Evolutionary conservation across 495 filamentous ascomycete genomes (phyloP), one percentile per base, ranked within the genome.

Genomic region (Lasiosphaeria ovina): DNA sequence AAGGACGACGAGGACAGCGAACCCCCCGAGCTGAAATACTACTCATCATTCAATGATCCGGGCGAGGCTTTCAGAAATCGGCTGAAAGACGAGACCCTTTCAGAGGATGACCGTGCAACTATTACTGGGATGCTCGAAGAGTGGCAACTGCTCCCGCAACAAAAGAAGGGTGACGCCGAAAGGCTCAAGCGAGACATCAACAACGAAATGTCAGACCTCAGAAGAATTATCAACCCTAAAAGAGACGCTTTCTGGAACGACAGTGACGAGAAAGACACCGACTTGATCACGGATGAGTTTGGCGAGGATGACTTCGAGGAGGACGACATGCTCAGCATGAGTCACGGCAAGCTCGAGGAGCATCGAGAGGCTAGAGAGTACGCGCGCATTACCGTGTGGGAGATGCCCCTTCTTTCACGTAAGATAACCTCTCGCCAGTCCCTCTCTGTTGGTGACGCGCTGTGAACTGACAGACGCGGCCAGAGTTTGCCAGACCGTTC

Each of bases 371-470:
- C 90, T 63, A 81, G 94, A 79, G 87, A 96, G 63, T 97, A 96
- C 69, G 86, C 90, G 32, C 83, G 94, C 53, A 81, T 96, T 63
- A 82, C 87, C 47, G 92, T 93, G 38, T 99, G 96, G 92, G 94
- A 98, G 76, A 91, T 98, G 92, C 94, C 94, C 17, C 76, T 93
- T 62, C 79, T 98, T 55, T 85, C 87, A 68, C 87, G 91, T 97
- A 86, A 69, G 88, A 74, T n/a, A 6, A 42, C 36, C 10, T 12
- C 24, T 16, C 14, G 24, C 2, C 24, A 24, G 24, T 24, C 24
- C 24, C 1, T 3, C 38, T 33, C 1, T 12, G 3, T 42, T n/a
- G 4, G 32, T 51, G 34, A 54, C 48, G 31, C 34, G 9, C 24
- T 24, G 31, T 50, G 54, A 51, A 34, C 55, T 62, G 42, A 60